Evolutionary conservation across 441 rosid species (phyloP), one percentile per base, ranked within the genome.

Genomic region (Adansonia rubrostipa): DNA sequence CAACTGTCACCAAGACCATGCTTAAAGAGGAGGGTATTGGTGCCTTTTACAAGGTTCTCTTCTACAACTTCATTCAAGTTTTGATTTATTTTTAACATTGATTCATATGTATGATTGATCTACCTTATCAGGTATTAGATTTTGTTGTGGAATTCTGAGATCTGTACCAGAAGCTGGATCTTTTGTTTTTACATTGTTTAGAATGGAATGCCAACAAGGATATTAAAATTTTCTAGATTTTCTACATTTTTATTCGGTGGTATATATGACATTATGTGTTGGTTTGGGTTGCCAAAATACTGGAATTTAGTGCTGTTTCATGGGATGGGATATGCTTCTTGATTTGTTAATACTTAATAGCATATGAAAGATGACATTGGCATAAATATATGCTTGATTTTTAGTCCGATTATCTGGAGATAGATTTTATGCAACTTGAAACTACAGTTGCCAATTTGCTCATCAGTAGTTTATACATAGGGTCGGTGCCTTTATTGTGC

Each of bases 11-110:
- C 51, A 90, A 79, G 76, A 94, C 6, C 86, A 94, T 96, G 99
- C 88, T 96, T 15, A 90, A 82, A 84, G 90, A 94, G 60, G 99
- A 96, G 81, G 99, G 99, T 53, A 0, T 93, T 45, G 90, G 94
- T 77, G 98, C 98, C 73, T 88, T 94, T 62, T 96, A 96, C 91
- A 92, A 96, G 97, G 99, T 94, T 80, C 75, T 73, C 3, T 17
- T 81, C 80, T 65, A 6, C 7, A 61, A 47, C 17, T 47, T 62
- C 8, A 51, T 17, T 64, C 13, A 70, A 72, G 1, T 70, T 79
- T 71, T 45, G 15, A 9, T 14, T 24, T 71, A 2, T 36, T 50
- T 14, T 8, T 42, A 19, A 44, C 42, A 61, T 62, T 78, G 56
- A 4, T 7, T 57, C 62, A 15, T 77, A 24, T 66, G 2, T 5